phyloP scores from a whole-genome alignment of 257 asterid genomes.

The Primulina tabacum region DNA sequence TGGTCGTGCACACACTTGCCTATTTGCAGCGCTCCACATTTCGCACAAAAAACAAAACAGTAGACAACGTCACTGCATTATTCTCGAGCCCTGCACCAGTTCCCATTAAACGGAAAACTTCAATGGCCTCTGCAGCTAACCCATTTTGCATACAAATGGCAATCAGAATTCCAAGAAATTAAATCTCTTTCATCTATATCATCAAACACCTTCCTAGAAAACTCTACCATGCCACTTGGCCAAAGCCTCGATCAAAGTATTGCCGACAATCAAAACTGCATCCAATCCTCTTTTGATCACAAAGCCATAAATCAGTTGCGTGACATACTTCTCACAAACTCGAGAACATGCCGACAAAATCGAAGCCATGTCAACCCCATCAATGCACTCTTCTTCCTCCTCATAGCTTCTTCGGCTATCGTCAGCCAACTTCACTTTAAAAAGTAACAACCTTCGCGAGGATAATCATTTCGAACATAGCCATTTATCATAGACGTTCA shows the following conservation, averaged over 20 bases:
- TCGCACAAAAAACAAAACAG: conserved; percentile 76
- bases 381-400: conserved; percentile 45
- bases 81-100: conserved; percentile 36
- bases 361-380: conserved; percentile 70
- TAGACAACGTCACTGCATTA: conserved; percentile 68
- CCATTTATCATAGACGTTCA: conserved; percentile 95
- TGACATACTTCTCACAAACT: conserved; percentile 49
- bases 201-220: conserved; percentile 65
- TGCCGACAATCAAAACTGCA: conserved; percentile 55
- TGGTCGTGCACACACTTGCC: conserved; percentile 77
- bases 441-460: conserved; percentile 63
- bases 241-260: conserved; percentile 83
- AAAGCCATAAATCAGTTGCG: conserved; percentile 68
- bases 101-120: conserved; percentile 49
- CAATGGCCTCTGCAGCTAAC: conserved; percentile 54
- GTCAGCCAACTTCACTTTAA: conserved; percentile 54
- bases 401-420: conserved; percentile 27
- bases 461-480: conserved; percentile 49
- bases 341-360: conserved; percentile 81
- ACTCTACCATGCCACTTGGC: conserved; percentile 74
- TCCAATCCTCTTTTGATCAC: conserved; percentile 57
- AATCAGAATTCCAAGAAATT: conserved; percentile 82
- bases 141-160: conserved; percentile 82
- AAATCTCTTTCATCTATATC: conserved; percentile 62
- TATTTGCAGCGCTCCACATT: conserved; percentile 71